Conservation (phyloP, 2,329 filamentous ascomycete species). For the Alternaria brassicae region DNA sequence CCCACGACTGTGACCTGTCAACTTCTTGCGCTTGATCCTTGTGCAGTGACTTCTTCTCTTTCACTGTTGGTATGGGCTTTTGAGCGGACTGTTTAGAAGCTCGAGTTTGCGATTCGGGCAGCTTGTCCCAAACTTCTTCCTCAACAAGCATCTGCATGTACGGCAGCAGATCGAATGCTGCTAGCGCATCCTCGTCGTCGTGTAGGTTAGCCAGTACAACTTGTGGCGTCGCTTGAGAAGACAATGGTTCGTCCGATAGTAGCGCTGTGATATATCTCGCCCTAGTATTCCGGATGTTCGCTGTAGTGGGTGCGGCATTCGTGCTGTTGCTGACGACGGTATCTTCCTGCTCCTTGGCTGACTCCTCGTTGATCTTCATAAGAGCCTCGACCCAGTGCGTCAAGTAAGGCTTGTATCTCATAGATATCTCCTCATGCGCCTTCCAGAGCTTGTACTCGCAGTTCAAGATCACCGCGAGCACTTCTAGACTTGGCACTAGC, state of each 20-base stretch:
- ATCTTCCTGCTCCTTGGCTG: background rate
- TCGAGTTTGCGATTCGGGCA: constrained; percentile 19
- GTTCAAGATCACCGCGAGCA: constrained; percentile 41
- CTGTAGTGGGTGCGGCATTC: constrained; percentile 13
- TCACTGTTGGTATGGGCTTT: background rate
- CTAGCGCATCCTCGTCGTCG: constrained; percentile 9
- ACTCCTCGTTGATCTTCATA: constrained; percentile 21
- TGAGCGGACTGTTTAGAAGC: background rate
- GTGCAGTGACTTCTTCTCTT: background rate
- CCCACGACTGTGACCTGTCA: constrained; percentile 27
- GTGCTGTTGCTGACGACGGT: background rate
- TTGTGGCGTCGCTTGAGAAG: constrained; percentile 20
- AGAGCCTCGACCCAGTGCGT: constrained; percentile 51
- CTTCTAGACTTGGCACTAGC: constrained; percentile 26
- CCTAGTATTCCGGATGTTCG: constrained; percentile 29
- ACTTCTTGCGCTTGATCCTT: background rate
- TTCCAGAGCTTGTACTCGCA: constrained; percentile 48
- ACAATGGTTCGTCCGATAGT: constrained; percentile 11
- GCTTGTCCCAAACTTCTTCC: constrained; percentile 45
- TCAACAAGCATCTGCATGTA: constrained; percentile 49
- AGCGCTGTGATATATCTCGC: constrained; percentile 40
- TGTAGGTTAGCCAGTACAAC: constrained; percentile 24
- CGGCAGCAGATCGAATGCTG: constrained; percentile 33
- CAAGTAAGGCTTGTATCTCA: constrained; percentile 50
- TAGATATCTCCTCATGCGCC: constrained; percentile 37